phyloP scores from a whole-genome alignment of 257 asterid species.

The Solanum paucissectum region DNA sequence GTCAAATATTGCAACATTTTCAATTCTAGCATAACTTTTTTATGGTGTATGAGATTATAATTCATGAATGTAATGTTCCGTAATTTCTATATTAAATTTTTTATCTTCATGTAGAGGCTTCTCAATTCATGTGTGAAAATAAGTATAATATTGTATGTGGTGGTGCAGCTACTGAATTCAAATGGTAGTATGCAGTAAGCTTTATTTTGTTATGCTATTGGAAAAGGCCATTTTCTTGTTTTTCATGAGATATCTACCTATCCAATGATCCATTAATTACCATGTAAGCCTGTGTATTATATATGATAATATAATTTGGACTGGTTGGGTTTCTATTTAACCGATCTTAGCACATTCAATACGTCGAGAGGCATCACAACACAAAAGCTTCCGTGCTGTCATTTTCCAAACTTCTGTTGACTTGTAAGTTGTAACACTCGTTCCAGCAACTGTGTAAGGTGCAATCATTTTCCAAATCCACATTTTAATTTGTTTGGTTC shows the following conservation, averaged over 20 bases:
- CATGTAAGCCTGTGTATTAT: neutral
- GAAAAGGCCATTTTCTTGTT: neutral
- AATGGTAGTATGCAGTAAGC: neutral
- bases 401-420: too few relatives aligned
- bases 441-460: too few relatives aligned
- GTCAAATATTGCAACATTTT: neutral
- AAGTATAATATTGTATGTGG: too few relatives aligned
- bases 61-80: neutral
- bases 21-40: neutral
- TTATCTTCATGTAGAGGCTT: neutral
- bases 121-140: neutral
- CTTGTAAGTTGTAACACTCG: too few relatives aligned
- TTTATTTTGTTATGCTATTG: neutral
- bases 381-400: neutral
- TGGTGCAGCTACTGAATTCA: neutral
- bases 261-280: conserved; percentile 13
- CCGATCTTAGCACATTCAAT: too few relatives aligned
- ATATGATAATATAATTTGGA: too few relatives aligned
- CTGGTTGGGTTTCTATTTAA: too few relatives aligned
- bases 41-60: neutral
- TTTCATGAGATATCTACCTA: conserved; percentile 2
- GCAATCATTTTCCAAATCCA: too few relatives aligned
- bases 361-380: too few relatives aligned
- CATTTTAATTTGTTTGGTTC: too few relatives aligned
- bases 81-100: neutral